Evolutionary conservation across 495 filamentous ascomycete species (phyloP).

Genomic region (Aspergillus mulundensis): DNA sequence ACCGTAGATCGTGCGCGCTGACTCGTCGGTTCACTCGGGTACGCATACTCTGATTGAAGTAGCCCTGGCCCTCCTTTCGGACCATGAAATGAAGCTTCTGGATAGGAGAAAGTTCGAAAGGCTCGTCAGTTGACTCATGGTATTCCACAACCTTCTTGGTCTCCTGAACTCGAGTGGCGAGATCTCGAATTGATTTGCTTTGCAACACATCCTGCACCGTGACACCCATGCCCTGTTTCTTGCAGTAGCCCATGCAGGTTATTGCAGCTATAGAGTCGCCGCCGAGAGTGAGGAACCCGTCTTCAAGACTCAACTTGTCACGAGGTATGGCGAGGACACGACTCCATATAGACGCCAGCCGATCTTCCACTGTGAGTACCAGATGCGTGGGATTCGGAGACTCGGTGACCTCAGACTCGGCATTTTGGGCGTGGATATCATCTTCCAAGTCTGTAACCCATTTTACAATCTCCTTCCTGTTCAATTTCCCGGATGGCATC

Average conservation of each 20-base stretch:
- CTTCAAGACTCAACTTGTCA: conserved; percentile 43
- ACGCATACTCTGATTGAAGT: conserved; percentile 70
- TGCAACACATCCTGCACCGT: conserved; percentile 52
- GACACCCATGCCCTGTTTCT: conserved; percentile 48
- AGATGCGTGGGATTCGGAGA: conserved; percentile 14
- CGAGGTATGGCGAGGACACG: conserved; percentile 50
- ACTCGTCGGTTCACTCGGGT: conserved; percentile 52
- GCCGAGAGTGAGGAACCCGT: conserved; percentile 61
- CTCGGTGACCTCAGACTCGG: neutral
- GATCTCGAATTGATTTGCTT: conserved; percentile 42
- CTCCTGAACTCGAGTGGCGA: conserved; percentile 33
- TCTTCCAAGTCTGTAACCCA: conserved; percentile 32
- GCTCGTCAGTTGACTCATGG: conserved; percentile 39
- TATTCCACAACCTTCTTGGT: conserved; percentile 30
- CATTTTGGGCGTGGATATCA: conserved; percentile 19
- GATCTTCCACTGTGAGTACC: conserved; percentile 32
- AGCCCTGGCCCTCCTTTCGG: conserved; percentile 51
- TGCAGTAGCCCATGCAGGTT: conserved; percentile 54
- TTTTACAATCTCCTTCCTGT: conserved; percentile 39
- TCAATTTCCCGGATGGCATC: conserved; percentile 49
- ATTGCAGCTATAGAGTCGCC: conserved; percentile 71
- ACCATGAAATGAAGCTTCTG: conserved; percentile 65
- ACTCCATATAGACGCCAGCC: conserved; percentile 44
- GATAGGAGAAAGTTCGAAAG: conserved; percentile 66
- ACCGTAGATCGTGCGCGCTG: conserved; percentile 42